Evolutionary conservation across 225 moss, liverwort and hornwort genomes (phyloP).

Genomic region (Polytrichum formosum): DNA sequence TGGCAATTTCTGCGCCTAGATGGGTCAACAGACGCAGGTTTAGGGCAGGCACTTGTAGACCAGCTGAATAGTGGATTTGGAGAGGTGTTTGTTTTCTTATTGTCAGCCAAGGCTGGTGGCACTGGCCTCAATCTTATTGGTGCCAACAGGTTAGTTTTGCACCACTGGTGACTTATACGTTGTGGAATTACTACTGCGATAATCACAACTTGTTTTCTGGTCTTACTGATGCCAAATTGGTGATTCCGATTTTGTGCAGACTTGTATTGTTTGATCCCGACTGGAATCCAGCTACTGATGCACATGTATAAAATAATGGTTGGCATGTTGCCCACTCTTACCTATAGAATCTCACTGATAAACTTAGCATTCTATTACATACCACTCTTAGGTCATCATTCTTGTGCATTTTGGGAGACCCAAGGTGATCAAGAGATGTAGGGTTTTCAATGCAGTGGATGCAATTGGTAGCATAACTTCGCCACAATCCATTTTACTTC

Average conservation of each 20-base stretch:
- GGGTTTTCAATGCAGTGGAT: too few relatives aligned
- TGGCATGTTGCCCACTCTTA: too few relatives aligned
- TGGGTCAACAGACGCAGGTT: slow-evolving; percentile 67
- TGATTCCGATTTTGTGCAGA: slow-evolving; percentile 29
- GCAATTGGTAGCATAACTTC: too few relatives aligned
- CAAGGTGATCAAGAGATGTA: too few relatives aligned
- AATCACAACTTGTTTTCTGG: background rate
- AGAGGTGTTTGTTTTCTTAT: slow-evolving; percentile 59
- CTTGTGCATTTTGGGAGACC: too few relatives aligned
- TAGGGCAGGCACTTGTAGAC: slow-evolving; percentile 68
- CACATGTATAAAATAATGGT: slow-evolving; percentile 43
- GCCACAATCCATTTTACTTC: too few relatives aligned
- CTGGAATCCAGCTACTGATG: slow-evolving; percentile 96
- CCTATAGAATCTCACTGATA: too few relatives aligned
- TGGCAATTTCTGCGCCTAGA: slow-evolving; percentile 87
- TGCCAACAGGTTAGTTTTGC: slow-evolving; percentile 57
- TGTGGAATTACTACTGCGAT: background rate
- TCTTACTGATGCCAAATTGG: background rate
- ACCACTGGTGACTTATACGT: background rate
- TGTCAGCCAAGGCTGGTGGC: slow-evolving; percentile 88
- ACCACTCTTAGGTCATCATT: too few relatives aligned
- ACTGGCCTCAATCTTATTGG: slow-evolving; percentile 84
- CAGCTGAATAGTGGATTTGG: slow-evolving; percentile 60
- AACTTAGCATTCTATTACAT: too few relatives aligned
- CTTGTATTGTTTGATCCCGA: slow-evolving; percentile 90